Evolutionary conservation across 805 yeast genomes (phyloP), one percentile per base, ranked within the genome.

Genomic region (Saturnispora kantuleensis): DNA sequence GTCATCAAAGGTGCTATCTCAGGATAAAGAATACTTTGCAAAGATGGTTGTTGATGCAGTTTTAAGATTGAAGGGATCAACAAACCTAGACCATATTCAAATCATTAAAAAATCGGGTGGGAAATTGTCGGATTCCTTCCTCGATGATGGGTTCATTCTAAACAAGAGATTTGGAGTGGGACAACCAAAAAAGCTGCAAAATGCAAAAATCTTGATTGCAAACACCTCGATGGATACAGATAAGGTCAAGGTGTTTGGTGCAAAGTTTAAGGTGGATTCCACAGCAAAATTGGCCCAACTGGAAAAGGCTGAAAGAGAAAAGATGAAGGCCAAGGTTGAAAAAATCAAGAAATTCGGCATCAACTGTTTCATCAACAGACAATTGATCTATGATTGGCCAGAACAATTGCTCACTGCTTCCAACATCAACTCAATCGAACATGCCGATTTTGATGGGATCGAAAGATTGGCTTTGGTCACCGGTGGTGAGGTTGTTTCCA

Each of bases 141-240:
- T 93, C 46, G 98, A 90, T 64, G 96, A 90, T 60, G 99, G 98
- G 16, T 93, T 93, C 61, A 83, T 93, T 52, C 73, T 93, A 55
- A 85, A 84, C 61, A 93, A 93, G 67, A 79, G 77, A 61, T 90
- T 93, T 58, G 98, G 97, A 56, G 90, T 86, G 51, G 82, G 87
- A 56, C 98, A 93, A 69, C 95, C 96, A 41, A 89, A 86, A 66
- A 76, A 71, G 57, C 66, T 93, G 45, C 77, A 78, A 57, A 80
- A 90, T 58, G 96, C 95, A 30, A 81, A 76, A 54, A 87, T 93
- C 53, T 73, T 93, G 51, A 84, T 93, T 59, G 96, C 98, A 13
- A 93, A 93, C 66, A 93, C 98, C 5, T 80, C 97, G 15, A 73
- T 86, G 80, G 98, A 93, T 61, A 93, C 98, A 7, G 98, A 93